Evolutionary conservation across 176 grass and related monocot genomes (phyloP).

Genomic region (Oryza glumipatula): DNA sequence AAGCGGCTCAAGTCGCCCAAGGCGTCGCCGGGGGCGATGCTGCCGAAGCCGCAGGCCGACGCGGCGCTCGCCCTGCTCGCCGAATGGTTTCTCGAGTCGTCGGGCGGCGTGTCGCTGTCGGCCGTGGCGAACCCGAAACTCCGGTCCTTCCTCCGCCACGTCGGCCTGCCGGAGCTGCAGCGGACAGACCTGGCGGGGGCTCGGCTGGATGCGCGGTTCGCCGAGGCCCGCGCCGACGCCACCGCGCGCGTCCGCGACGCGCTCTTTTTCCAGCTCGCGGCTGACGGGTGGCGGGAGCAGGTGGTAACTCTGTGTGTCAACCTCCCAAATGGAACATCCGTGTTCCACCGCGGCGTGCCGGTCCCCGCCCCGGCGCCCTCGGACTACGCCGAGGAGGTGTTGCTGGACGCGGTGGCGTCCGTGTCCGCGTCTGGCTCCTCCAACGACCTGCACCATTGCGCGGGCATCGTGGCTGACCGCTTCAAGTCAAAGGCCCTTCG

Average conservation of each 20-base stretch:
- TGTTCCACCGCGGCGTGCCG: conserved; percentile 65
- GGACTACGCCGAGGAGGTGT: conserved; percentile 58
- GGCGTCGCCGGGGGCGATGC: conserved; percentile 53
- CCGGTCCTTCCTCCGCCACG: conserved; percentile 64
- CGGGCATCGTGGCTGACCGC: conserved; percentile 77
- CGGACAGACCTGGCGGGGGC: conserved; percentile 54
- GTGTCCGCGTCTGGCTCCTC: conserved; percentile 49
- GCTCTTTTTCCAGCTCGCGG: conserved; percentile 83
- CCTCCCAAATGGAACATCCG: conserved; percentile 71
- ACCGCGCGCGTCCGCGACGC: conserved; percentile 77
- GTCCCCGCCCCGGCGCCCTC: conserved; percentile 41
- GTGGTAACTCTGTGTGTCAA: conserved; percentile 59
- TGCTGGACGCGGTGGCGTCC: conserved; percentile 53
- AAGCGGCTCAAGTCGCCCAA: conserved; percentile 81
- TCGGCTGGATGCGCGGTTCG: conserved; percentile 64
- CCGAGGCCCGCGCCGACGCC: conserved; percentile 53
- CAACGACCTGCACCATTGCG: conserved; percentile 62
- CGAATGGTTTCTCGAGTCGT: conserved; percentile 86
- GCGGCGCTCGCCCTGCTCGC: conserved; percentile 63
- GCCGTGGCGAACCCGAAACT: conserved; percentile 75
- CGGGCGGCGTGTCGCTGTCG: conserved; percentile 60
- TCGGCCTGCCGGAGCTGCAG: conserved; percentile 63
- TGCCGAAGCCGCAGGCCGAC: conserved; percentile 70
- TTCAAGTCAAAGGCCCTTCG: conserved; percentile 75
- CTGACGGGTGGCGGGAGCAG: conserved; percentile 64